These are phyloP conservation scores for Cerrena zonata DNA, from an alignment of 1,284 basidiomycete species.

Conservation along the genomic window DNA sequence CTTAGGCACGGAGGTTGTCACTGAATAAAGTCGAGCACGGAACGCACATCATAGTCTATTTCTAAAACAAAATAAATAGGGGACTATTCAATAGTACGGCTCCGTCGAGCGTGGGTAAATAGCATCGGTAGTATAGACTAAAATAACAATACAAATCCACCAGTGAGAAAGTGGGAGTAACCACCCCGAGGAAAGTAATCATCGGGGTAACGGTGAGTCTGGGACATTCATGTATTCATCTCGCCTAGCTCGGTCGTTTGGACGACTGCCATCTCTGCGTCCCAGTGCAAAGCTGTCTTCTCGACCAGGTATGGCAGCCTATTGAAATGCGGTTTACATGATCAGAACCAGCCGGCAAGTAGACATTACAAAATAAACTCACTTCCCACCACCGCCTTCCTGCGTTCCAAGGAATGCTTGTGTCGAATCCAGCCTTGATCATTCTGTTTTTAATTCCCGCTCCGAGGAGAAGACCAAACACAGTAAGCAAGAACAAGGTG, in stretches of 20 bases:
- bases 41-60: too few species aligned
- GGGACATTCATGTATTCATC: slow-evolving; percentile 39
- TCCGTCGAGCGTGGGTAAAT: too few species aligned
- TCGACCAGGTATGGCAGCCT: slow-evolving; percentile 59
- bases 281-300: slow-evolving; percentile 46
- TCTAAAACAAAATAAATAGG: too few species aligned
- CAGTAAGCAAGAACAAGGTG: slow-evolving; percentile 79
- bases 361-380: too few species aligned
- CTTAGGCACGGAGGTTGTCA: too few species aligned
- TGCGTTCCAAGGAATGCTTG: slow-evolving; percentile 55
- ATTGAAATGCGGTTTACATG: slow-evolving; percentile 6
- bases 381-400: slow-evolving; percentile 78
- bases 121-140: too few species aligned
- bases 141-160: neutral
- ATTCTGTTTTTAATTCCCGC: slow-evolving; percentile 80
- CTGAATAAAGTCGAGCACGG: too few species aligned
- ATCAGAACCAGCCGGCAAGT: slow-evolving; percentile 1
- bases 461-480: slow-evolving; percentile 76
- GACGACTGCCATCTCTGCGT: slow-evolving; percentile 27
- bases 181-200: neutral
- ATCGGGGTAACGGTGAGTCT: slow-evolving; percentile 15
- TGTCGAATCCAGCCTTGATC: slow-evolving; percentile 66
- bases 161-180: neutral
- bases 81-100: too few species aligned
- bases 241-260: slow-evolving; percentile 24